Evolutionary conservation across 116 monocot genomes (phyloP).

Genomic region (Trichopus zeylanicus): DNA sequence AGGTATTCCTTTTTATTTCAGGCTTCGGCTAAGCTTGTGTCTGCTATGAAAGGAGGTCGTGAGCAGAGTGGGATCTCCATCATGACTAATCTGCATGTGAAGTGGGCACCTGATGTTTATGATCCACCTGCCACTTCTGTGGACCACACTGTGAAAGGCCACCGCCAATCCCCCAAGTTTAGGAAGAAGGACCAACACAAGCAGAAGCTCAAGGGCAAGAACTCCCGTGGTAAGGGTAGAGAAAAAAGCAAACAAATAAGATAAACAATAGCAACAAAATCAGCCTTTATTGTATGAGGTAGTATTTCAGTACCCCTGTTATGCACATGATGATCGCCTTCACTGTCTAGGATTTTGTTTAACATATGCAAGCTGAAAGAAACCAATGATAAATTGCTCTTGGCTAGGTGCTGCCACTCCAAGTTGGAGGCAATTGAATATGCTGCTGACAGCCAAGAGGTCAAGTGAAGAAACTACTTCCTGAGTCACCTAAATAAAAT

Average conservation of each 20-base stretch:
- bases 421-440: slow-evolving; percentile 11
- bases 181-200: slow-evolving; percentile 49
- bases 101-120: slow-evolving; percentile 85
- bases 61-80: slow-evolving; percentile 24
- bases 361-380: slow-evolving; percentile 6
- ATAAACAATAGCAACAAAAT: slow-evolving; percentile 5
- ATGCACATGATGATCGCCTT: not conserved
- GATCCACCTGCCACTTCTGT: slow-evolving; percentile 63
- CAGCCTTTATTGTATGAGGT: slow-evolving; percentile 14
- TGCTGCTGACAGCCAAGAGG: slow-evolving; percentile 20
- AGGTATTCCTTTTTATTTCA: slow-evolving; percentile 7
- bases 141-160: slow-evolving; percentile 57
- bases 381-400: not conserved
- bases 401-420: slow-evolving; percentile 4
- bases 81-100: slow-evolving; percentile 34
- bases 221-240: slow-evolving; percentile 16
- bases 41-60: slow-evolving; percentile 86
- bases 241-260: slow-evolving; percentile 23
- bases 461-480: slow-evolving; percentile 43
- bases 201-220: slow-evolving; percentile 51
- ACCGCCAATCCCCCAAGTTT: slow-evolving; percentile 28
- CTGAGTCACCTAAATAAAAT: slow-evolving; percentile 31
- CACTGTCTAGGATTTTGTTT: not conserved
- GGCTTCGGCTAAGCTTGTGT: slow-evolving; percentile 41
- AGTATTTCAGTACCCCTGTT: not conserved